Evolutionary conservation across 176 grass and related monocot genomes (phyloP).

Genomic region (Triticum monococcum): DNA sequence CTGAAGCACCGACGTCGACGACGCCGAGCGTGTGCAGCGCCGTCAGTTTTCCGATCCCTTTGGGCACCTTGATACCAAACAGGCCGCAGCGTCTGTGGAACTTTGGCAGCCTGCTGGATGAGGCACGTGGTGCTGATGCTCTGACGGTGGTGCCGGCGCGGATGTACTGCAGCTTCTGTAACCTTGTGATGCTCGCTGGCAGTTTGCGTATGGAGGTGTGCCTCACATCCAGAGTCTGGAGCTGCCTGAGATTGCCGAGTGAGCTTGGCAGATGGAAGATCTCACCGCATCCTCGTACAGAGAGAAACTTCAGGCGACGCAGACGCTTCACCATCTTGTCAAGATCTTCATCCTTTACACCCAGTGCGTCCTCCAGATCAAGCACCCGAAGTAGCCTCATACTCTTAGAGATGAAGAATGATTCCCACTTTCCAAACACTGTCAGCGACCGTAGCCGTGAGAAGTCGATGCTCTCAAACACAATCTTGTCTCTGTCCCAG

Average conservation of each 20-base stretch:
- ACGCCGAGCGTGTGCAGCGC: conserved; percentile 2
- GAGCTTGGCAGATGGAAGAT: not conserved
- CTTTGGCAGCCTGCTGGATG: not conserved
- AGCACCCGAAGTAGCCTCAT: conserved; percentile 44
- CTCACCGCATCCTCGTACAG: not conserved
- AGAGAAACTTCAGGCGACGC: conserved; percentile 44
- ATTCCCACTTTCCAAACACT: conserved; percentile 3
- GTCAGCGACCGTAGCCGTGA: conserved; percentile 35
- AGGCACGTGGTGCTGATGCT: not conserved
- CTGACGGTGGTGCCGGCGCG: not conserved
- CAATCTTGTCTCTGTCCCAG: not conserved
- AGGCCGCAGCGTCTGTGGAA: not conserved
- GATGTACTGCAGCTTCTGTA: conserved; percentile 20
- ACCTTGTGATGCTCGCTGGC: not conserved
- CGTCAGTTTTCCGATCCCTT: not conserved
- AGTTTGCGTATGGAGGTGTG: not conserved
- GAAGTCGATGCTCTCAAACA: not conserved
- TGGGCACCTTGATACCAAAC: not conserved
- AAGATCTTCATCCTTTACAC: not conserved
- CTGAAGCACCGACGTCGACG: not conserved
- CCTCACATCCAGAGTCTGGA: conserved; percentile 34
- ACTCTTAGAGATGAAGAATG: not conserved
- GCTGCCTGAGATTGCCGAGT: not conserved
- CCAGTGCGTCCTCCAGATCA: conserved; percentile 20
- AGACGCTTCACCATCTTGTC: not conserved